Conservation (phyloP, 2,329 filamentous ascomycete genomes). For the Fusarium sublunatum region DNA sequence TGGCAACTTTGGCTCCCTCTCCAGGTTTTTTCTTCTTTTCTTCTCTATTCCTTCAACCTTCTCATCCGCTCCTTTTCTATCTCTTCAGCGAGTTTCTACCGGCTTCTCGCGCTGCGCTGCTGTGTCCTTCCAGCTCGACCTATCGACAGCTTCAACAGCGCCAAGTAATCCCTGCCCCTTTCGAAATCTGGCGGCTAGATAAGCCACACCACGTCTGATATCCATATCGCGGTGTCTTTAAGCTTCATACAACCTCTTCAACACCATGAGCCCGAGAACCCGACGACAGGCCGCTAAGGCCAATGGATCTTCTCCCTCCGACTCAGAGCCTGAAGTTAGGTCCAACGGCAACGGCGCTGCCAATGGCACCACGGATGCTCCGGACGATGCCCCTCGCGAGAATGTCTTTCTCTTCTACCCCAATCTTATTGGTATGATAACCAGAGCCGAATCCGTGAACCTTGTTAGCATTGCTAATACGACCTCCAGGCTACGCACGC, state of each 20-base stretch:
- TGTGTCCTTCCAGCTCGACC: constrained; percentile 1
- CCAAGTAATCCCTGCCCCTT: constrained; percentile 42
- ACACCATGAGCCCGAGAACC: constrained; percentile 54
- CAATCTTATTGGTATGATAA: constrained; percentile 78
- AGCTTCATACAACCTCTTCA: constrained; percentile 17
- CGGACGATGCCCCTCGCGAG: constrained; percentile 61
- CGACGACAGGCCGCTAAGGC: constrained; percentile 54
- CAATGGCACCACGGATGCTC: constrained; percentile 49
- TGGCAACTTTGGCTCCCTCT: constrained; percentile 20
- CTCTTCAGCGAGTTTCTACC: constrained; percentile 9
- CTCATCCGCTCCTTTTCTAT: constrained; percentile 45
- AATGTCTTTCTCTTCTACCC: constrained; percentile 87
- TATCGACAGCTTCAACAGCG: constrained; percentile 35
- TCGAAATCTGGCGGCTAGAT: constrained; percentile 42
- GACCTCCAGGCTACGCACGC: constrained; percentile 73
- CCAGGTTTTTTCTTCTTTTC: constrained; percentile 26
- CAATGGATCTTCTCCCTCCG: constrained; percentile 46
- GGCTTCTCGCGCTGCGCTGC: constrained; percentile 1
- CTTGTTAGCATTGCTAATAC: constrained; percentile 26
- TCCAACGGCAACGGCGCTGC: constrained; percentile 59
- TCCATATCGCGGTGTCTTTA: constrained; percentile 21
- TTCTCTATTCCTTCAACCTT: constrained; percentile 30
- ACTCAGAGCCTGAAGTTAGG: constrained; percentile 45
- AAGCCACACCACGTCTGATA: constrained; percentile 37
- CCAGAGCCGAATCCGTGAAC: neutral